Base-by-base conservation (phyloP, 768 basidiomycete species). In the Collybiopsis luxurians region DNA sequence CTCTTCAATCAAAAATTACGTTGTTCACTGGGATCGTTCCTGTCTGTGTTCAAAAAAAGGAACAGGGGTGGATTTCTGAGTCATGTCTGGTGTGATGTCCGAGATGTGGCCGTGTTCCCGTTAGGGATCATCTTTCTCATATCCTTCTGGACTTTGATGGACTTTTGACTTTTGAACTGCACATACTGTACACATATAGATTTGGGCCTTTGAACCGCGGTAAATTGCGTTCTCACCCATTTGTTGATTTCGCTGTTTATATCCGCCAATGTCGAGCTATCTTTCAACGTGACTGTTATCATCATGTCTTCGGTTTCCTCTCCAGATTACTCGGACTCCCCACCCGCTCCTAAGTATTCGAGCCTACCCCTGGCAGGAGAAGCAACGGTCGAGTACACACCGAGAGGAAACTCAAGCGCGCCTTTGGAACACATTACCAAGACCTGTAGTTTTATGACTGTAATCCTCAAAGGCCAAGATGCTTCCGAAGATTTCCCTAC, bases 21-120 rank as follows among this genome's bases (percentile, higher is more conserved):
- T 12, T 45, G 42, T 45, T 3, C 24, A 10, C 51, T 54, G 42
- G 10, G 31, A 26, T 34, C 43, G 28, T 11, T 63, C 43, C 39
- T 21, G 45, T 30, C 49, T 50, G 46, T 57, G 43, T 13, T 43
- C 54, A 54, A 51, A 52, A 45, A 13, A 6, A 30, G 46, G 13
- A 56, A 38, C 39, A 53, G 28, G 28, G 57, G 31, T 12, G 66
- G 70, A 24, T 67, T 73, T 47, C 51, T 69, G 28, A 46, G 59
- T 34, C 67, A 69, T 12, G 69, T 70, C 40, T n/a, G 78, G 44
- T 68, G 64, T 9, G 79, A 81, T 62, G 61, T 73, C 19, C 66
- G 72, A 62, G 74, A 77, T 60, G 66, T 80, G 48, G 76, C 79
- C 5, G 45, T 75, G 17, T 75, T 76, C 55, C 79, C 80, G 11